A percentile compares a stretch with the other conserved stretches of the same genome.
Evolutionary conservation across 768 basidiomycete genomes (phyloP).

Genomic region (Lanmaoa rubissima): DNA sequence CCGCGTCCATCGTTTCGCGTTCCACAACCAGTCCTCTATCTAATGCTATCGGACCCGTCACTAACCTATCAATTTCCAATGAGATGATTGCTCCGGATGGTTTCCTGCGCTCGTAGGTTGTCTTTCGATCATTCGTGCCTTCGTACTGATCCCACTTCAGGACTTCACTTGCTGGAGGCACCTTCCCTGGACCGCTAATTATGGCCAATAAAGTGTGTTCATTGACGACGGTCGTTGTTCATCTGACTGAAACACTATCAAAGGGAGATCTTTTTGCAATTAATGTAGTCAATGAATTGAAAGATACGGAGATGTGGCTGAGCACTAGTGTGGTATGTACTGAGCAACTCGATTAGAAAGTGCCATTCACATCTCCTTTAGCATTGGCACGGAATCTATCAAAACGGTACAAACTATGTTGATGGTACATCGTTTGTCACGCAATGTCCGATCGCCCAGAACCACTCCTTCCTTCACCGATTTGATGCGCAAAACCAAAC

Average conservation of each 20-base stretch:
- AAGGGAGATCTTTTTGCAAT: slow-evolving; percentile 42
- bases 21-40: slow-evolving; percentile 1
- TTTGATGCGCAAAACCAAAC: slow-evolving; percentile 24
- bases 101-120: slow-evolving; percentile 41
- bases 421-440: slow-evolving; percentile 45
- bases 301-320: slow-evolving; percentile 46
- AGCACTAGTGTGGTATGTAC: slow-evolving; percentile 45
- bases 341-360: not conserved
- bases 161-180: slow-evolving; percentile 39
- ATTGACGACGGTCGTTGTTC: not conserved
- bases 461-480: slow-evolving; percentile 23
- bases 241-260: not conserved
- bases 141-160: slow-evolving; percentile 4
- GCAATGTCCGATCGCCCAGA: slow-evolving; percentile 32
- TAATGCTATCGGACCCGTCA: slow-evolving; percentile 12
- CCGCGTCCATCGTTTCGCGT: slow-evolving; percentile 19
- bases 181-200: slow-evolving; percentile 48
- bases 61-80: slow-evolving; percentile 41
- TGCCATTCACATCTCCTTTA: slow-evolving; percentile 17
- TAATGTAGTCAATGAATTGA: slow-evolving; percentile 46
- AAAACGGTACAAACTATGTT: slow-evolving; percentile 40
- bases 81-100: slow-evolving; percentile 47
- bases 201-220: slow-evolving; percentile 31
- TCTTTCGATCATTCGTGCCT: not conserved
- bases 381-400: slow-evolving; percentile 59